Base-by-base conservation (phyloP, 768 basidiomycete species). In the Chalciporus chontae region DNA sequence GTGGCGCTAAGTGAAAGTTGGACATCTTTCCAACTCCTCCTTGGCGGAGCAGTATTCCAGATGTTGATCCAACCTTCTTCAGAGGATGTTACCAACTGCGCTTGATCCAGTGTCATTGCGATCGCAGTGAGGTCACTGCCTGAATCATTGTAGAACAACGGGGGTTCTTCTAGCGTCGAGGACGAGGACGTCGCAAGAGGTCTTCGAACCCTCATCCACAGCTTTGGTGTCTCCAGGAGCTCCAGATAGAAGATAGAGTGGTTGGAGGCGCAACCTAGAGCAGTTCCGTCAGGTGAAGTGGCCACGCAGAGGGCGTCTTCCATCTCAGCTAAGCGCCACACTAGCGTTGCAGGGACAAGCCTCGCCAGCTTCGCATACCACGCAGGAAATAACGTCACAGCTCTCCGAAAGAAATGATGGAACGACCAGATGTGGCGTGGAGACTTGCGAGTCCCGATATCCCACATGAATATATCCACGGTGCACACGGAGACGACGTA, bases 391-490 rank as follows among this genome's bases (percentile, higher is more conserved):
- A 48, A 19, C 2, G 47, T 45, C n/a, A 41, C 24, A n/a, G 18
- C 2, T 18, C 56, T 59, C 32, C 31, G 27, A 40, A 32, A 40
- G 29, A 39, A 59, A 31, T 46, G 47, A 37, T 50, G 44, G 34
- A 50, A 39, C 10, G 58, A 51, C 58, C 58, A 60, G 45, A 60
- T 27, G 29, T 42, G 47, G 7, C 44, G 50, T 4, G 40, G n/a
- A 8, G 57, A 45, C 43, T 51, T 55, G 40, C 48, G 44, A 27
- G 13, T 47, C 7, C 32, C 23, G n/a, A 32, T 52, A 5, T 47
- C 40, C 58, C 57, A 59, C 42, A 45, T 40, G 18, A 48, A 55
- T n/a, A 60, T 45, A 31, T 55, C 48, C 43, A 45, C 47, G 31
- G 42, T 46, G 47, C 58, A 59, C 11, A 43, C 45, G 31, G 58